Conservation (phyloP, 768 basidiomycete genomes). For the Austroboletus eburneus region DNA sequence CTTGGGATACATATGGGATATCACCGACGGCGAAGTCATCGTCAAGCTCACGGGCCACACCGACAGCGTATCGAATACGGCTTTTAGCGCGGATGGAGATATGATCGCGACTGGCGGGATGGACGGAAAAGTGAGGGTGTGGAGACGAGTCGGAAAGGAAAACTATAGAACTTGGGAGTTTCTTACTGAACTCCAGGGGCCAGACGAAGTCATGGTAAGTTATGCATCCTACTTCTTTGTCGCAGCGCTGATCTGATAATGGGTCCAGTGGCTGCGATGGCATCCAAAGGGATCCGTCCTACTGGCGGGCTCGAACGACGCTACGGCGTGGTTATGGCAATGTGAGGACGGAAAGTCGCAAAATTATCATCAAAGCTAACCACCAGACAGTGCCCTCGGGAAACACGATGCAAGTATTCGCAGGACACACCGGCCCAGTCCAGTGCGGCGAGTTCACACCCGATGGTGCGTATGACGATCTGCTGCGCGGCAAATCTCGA, state of each 20-base stretch:
- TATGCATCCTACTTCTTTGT: constrained; percentile 1
- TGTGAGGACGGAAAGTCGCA: constrained; percentile 44
- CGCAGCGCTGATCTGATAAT: constrained; percentile 2
- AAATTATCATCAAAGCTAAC: background rate
- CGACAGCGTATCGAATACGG: constrained; percentile 79
- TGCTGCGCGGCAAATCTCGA: background rate
- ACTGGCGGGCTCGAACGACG: constrained; percentile 88
- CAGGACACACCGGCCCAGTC: constrained; percentile 81
- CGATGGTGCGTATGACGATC: constrained; percentile 50
- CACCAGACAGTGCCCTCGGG: constrained; percentile 78
- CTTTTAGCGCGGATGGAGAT: constrained; percentile 87
- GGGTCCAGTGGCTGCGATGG: constrained; percentile 82
- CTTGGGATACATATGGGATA: constrained; percentile 89
- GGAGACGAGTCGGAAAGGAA: constrained; percentile 78
- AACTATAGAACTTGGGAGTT: constrained; percentile 88
- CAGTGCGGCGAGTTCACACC: constrained; percentile 90
- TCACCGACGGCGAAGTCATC: constrained; percentile 73
- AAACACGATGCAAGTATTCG: constrained; percentile 93
- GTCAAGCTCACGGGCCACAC: constrained; percentile 88
- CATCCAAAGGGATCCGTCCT: constrained; percentile 91
- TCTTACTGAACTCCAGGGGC: constrained; percentile 86
- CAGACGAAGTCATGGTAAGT: constrained; percentile 91
- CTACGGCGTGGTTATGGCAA: constrained; percentile 97
- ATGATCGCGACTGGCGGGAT: constrained; percentile 95
- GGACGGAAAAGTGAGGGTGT: constrained; percentile 93